phyloP scores from a whole-genome alignment of 2,329 filamentous ascomycete species.

The Microdochium trichocladiopsis region DNA sequence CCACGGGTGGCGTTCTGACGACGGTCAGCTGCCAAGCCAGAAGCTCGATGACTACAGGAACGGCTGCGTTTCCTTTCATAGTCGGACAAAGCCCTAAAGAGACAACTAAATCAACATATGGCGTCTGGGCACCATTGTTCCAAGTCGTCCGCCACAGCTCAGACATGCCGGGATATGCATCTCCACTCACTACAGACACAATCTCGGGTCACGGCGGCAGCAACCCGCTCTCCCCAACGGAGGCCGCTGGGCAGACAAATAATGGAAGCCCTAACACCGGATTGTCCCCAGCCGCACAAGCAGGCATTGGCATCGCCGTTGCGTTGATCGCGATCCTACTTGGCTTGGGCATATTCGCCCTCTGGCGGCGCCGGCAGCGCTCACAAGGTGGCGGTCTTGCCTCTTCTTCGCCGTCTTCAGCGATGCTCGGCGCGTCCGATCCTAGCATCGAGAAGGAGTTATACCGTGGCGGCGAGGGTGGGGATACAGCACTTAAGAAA shows the following conservation, averaged over 20 bases:
- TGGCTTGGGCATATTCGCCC: neutral
- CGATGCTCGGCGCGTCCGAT: neutral
- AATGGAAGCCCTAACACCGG: neutral
- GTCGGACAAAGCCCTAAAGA: neutral
- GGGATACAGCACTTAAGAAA: neutral
- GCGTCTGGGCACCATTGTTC: neutral
- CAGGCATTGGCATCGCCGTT: neutral
- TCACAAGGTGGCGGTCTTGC: neutral
- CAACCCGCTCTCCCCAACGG: neutral
- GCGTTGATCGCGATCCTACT: neutral
- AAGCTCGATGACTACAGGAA: neutral
- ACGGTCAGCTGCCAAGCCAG: neutral
- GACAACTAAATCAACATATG: neutral
- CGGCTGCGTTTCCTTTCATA: neutral
- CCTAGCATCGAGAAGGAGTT: neutral
- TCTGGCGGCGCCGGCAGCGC: neutral
- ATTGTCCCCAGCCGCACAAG: neutral
- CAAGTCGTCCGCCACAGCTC: neutral
- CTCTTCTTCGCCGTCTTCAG: neutral
- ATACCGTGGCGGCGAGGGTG: neutral
- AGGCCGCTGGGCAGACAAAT: neutral
- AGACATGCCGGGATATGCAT: neutral
- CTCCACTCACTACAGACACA: neutral
- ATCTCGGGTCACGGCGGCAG: neutral
- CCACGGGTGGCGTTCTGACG: neutral